Evolutionary conservation across 495 filamentous ascomycete species (phyloP), one percentile per base, ranked within the genome.

Genomic region (Paragyromitra xinjiangensis): DNA sequence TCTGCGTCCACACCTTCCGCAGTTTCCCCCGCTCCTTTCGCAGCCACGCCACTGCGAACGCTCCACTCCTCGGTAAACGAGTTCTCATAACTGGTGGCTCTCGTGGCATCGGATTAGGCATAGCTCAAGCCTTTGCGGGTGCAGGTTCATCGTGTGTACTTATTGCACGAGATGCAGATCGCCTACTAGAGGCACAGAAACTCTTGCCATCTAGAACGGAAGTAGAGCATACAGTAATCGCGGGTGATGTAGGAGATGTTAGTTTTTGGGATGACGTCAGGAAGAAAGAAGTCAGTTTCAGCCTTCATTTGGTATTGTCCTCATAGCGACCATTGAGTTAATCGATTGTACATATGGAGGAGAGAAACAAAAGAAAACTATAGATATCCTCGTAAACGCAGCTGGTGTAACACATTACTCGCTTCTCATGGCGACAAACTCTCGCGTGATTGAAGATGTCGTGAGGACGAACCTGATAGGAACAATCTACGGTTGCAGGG

Each of bases 391-490:
- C 40, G 73, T 78, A 50, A 72, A 78, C 82, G 90, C 90, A 16
- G 93, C 93, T 0, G 93, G 93, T 16, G 84, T 93, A 14, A 86
- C 90, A 1, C 88, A 91, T 37, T 85, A 84, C 6, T 86, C 85
- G 1, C 85, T 92, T 1, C 86, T 95, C 2, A 81, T 89, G 26
- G 83, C 83, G 6, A 86, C 86, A 0, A 56, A 80, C 6, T 61
- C 83, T 0, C 71, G 72, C 0, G 82, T 86, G 0, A 83, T 92
- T 42, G 83, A 89, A 0, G 74, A 83, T 1, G 82, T 91, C 6
- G 69, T 95, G 1, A 81, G 84, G 1, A 92, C 90, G 48, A 97
- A 97, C 81, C 87, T 97, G 9, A 85, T 86, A 80, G 90, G 92
- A 34, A 88, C 91, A n/a, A 89, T 95, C 61, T 83, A 86, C 55